phyloP scores from a whole-genome alignment of 169 alveolate genomes.

The Hepatocystis sp. region DNA sequence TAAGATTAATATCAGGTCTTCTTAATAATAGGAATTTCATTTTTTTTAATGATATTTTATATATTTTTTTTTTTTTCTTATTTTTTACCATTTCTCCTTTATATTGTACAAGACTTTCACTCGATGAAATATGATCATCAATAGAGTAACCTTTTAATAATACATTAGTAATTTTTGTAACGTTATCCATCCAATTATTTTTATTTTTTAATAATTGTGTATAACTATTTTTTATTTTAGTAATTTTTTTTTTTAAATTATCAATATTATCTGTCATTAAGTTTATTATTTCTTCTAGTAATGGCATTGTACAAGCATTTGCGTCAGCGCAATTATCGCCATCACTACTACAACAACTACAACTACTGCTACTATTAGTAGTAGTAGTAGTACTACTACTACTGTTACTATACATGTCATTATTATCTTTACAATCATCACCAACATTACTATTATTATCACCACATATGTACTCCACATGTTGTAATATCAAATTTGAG shows the following conservation, averaged over 20 bases:
- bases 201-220: conserved; percentile 12
- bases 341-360: too few species aligned
- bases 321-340: neutral
- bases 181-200: conserved; percentile 57
- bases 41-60: conserved; percentile 16
- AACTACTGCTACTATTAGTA: too few species aligned
- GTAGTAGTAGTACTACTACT: too few species aligned
- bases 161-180: conserved; percentile 37
- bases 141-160: conserved; percentile 32
- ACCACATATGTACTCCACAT: conserved; percentile 22
- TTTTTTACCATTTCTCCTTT: conserved; percentile 1
- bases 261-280: conserved; percentile 54
- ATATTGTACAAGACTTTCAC: neutral
- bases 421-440: too few species aligned
- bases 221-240: conserved; percentile 28
- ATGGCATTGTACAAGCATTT: conserved; percentile 16
- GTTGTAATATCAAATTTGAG: conserved; percentile 14
- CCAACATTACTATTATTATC: too few species aligned
- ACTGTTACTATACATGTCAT: too few species aligned
- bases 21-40: conserved; percentile 29
- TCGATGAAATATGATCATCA: conserved; percentile 12
- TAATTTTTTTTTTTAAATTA: conserved; percentile 38
- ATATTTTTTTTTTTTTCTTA: conserved; percentile 6
- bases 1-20: conserved; percentile 33
- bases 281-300: conserved; percentile 28